Evolutionary conservation across 352 stramenopile genomes (phyloP), one percentile per base, ranked within the genome.

Genomic region (Blastocystis sp.): DNA sequence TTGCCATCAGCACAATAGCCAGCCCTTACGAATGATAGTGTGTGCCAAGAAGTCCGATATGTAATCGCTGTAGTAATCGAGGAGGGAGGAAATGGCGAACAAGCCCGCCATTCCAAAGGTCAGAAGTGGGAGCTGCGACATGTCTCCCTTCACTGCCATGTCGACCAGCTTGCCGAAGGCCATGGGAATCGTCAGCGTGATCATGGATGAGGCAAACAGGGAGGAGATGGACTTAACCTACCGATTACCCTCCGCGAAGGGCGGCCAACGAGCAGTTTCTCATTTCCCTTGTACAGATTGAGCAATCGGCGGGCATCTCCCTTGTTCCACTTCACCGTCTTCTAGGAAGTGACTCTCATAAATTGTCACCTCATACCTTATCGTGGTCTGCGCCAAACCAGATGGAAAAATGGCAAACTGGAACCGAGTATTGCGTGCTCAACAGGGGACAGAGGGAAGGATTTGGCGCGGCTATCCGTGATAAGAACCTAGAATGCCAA

Each of bases 41-140:
- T 84, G 74, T 21, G 74, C 74, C 41, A 84, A 69, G 66, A 84
- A 84, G 74, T 84, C 74, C 21, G 74, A 84, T n/a, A 84, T 84
- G 74, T 84, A 84, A 43, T 84, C 74, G 45, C 74, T 84, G 74
- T 84, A 84, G 38, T 84, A 84, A 56, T 84, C 74, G 2, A 84
- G 74, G 53, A 84, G 41, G 41, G 74, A 53, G 17, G 74, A 66
- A 23, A 84, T 67, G 19, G 52, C 74, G n/a, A 84, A 84, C 1
- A 84, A 59, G 17, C 74, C 74, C 52, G 74, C 74, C 74, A 84
- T 84, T 67, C 74, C 74, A 28, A 23, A 56, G 2, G 74, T 84
- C 2, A 84, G 56, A n/a, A 84, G 48, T 28, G 74, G 74, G 2
- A 84, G 60, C 1, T 66, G 52, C 2, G 74, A 84, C 74, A 84